These are phyloP conservation scores for Saussurea involucrata DNA, from an alignment of 129 eudicot species.

Conservation along the genomic window DNA sequence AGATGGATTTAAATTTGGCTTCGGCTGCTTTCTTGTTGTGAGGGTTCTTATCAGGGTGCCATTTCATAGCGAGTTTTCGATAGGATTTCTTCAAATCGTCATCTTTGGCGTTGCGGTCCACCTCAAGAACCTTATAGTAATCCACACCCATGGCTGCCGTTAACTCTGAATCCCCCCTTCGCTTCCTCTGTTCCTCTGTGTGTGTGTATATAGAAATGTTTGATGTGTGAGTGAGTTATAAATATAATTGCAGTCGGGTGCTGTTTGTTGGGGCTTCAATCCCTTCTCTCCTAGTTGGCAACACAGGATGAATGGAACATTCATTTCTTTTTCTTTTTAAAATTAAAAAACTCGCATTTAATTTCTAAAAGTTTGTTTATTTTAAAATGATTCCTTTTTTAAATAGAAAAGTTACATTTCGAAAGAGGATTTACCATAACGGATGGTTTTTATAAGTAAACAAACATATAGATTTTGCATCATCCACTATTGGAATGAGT, in stretches of 20 bases:
- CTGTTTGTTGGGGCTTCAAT: background rate
- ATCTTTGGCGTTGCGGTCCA: constrained; percentile 56
- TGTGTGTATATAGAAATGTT: background rate
- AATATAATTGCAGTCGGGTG: background rate
- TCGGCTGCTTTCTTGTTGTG: constrained; percentile 65
- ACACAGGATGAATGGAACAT: background rate
- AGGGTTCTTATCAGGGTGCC: constrained; percentile 26
- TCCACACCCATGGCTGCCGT: constrained; percentile 56
- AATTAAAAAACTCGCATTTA: background rate
- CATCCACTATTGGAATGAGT: too few species aligned
- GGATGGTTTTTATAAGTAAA: too few species aligned
- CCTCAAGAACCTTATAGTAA: constrained; percentile 63
- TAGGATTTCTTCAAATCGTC: constrained; percentile 71
- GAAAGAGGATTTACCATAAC: too few species aligned
- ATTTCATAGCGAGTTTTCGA: constrained; percentile 70
- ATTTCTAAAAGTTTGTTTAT: background rate
- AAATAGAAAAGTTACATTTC: too few species aligned
- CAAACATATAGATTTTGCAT: too few species aligned
- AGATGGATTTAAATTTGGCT: constrained; percentile 69
- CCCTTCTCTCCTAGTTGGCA: background rate
- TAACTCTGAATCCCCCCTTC: background rate
- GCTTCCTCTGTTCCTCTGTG: background rate
- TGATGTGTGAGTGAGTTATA: background rate
- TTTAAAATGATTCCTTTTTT: background rate
- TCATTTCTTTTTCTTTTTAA: background rate